phyloP scores from a whole-genome alignment of 495 filamentous ascomycete species.

The Endocarpon pusillum region DNA sequence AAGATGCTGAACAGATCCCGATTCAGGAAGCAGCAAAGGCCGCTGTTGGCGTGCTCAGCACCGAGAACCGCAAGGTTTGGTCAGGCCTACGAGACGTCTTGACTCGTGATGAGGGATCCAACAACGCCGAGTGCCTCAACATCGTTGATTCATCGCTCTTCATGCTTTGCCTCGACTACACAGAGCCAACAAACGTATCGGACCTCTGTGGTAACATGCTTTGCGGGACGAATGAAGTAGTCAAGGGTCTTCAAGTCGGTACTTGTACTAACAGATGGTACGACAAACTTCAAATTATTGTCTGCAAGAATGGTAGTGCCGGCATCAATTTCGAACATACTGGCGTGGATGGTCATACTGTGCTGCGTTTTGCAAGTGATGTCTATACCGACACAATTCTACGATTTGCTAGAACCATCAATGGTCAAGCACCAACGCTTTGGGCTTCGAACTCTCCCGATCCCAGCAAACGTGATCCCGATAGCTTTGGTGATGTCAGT shows the following conservation, averaged over 20 bases:
- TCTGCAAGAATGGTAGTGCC: slow-evolving; percentile 94
- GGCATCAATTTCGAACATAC: slow-evolving; percentile 99
- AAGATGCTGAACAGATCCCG: slow-evolving; percentile 74
- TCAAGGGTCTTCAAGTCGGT: slow-evolving; percentile 85
- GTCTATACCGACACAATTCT: slow-evolving; percentile 97
- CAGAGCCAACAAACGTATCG: slow-evolving; percentile 59
- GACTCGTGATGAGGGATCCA: slow-evolving; percentile 68
- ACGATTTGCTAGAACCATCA: slow-evolving; percentile 89
- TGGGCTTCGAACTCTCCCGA: slow-evolving; percentile 89
- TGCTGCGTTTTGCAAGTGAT: slow-evolving; percentile 88
- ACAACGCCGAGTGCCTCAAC: slow-evolving; percentile 84
- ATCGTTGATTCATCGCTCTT: slow-evolving; percentile 94
- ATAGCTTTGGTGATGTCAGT: slow-evolving; percentile 84
- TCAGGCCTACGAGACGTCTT: slow-evolving; percentile 80
- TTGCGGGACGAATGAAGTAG: slow-evolving; percentile 80
- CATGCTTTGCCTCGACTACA: slow-evolving; percentile 80
- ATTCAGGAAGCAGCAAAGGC: slow-evolving; percentile 90
- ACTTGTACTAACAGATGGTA: slow-evolving; percentile 99
- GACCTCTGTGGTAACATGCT: slow-evolving; percentile 96
- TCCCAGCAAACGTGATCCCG: slow-evolving; percentile 82
- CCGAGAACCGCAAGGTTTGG: slow-evolving; percentile 93
- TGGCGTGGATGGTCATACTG: slow-evolving; percentile 93
- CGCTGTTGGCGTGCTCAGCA: slow-evolving; percentile 82
- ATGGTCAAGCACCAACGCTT: slow-evolving; percentile 76
- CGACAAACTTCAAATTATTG: slow-evolving; percentile 97